phyloP scores from a whole-genome alignment of 352 stramenopile genomes.

The Phytophthora kernoviae region DNA sequence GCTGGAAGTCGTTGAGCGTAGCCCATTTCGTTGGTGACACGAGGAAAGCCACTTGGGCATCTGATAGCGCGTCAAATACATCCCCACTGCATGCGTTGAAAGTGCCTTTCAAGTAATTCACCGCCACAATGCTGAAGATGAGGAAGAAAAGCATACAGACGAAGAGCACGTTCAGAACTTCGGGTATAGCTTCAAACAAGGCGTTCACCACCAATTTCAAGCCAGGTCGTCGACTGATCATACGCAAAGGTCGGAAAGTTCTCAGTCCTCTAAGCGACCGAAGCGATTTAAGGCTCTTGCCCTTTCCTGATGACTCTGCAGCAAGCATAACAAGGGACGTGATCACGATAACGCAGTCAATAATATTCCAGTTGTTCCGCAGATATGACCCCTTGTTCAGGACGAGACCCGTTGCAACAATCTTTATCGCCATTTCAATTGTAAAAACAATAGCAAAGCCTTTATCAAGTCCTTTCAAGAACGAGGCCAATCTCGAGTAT shows the following conservation, averaged over 20 bases:
- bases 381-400: constrained; percentile 79
- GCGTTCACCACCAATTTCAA: constrained; percentile 93
- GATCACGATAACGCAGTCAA: constrained; percentile 90
- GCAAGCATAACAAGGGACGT: constrained; percentile 78
- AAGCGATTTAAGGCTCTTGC: constrained; percentile 72
- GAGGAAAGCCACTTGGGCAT: constrained; percentile 52
- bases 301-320: constrained; percentile 42
- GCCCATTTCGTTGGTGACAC: constrained; percentile 45
- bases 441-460: constrained; percentile 82
- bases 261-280: constrained; percentile 83
- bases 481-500: constrained; percentile 33
- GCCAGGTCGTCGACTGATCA: constrained; percentile 87
- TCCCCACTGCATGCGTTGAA: constrained; percentile 85
- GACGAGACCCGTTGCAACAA: constrained; percentile 84
- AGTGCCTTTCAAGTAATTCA: constrained; percentile 93
- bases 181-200: constrained; percentile 89
- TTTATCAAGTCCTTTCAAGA: constrained; percentile 74
- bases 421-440: constrained; percentile 91
- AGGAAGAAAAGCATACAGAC: constrained; percentile 94
- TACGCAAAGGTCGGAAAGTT: constrained; percentile 89
- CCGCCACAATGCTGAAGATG: constrained; percentile 95
- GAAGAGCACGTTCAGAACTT: constrained; percentile 89
- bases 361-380: constrained; percentile 86
- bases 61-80: constrained; percentile 48
- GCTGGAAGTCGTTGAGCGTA: constrained; percentile 32